A percentile compares a stretch with the other conserved stretches of the same genome.
These are phyloP conservation scores for Coemansia sp. DNA, from an alignment of 371 early-diverging fungal species.

Conservation along the genomic window DNA sequence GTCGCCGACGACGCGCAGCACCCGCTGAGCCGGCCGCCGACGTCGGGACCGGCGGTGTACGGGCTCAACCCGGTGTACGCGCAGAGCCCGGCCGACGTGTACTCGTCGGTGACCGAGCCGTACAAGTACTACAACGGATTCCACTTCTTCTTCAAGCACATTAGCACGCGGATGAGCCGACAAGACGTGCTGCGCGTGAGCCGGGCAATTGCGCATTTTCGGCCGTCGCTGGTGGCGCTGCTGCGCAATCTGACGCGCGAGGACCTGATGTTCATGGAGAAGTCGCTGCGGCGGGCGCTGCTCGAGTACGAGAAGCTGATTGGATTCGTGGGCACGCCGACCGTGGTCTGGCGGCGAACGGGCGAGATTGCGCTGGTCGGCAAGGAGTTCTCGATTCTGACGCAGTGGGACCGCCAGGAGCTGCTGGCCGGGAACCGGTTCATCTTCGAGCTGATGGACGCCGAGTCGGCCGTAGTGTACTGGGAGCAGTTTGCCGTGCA, in stretches of 20 bases:
- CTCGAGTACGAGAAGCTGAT: conserved; percentile 91
- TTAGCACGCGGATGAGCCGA: conserved; percentile 70
- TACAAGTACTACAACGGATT: conserved; percentile 88
- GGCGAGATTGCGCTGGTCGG: conserved; percentile 90
- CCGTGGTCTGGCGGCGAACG: conserved; percentile 90
- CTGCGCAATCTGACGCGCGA: conserved; percentile 89
- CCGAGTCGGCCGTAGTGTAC: conserved; percentile 82
- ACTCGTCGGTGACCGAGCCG: conserved; percentile 69
- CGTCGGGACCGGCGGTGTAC: conserved; percentile 43
- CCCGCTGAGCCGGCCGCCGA: conserved; percentile 37
- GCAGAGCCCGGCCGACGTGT: conserved; percentile 61
- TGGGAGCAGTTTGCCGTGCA: conserved; percentile 90
- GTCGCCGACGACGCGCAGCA: conserved; percentile 22
- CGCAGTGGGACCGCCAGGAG: conserved; percentile 79
- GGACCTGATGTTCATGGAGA: conserved; percentile 90
- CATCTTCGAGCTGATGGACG: conserved; percentile 77
- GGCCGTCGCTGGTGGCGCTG: conserved; percentile 86
- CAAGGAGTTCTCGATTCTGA: conserved; percentile 86
- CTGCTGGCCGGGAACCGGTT: conserved; percentile 53
- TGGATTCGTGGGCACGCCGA: conserved; percentile 91
- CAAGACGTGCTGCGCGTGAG: conserved; percentile 83
- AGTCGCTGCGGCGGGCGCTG: conserved; percentile 85
- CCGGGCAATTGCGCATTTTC: conserved; percentile 80
- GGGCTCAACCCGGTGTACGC: conserved; percentile 47
- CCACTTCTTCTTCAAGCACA: conserved; percentile 62